These are phyloP conservation scores for Candida alai DNA, from an alignment of 805 yeast genomes.

Conservation along the genomic window DNA sequence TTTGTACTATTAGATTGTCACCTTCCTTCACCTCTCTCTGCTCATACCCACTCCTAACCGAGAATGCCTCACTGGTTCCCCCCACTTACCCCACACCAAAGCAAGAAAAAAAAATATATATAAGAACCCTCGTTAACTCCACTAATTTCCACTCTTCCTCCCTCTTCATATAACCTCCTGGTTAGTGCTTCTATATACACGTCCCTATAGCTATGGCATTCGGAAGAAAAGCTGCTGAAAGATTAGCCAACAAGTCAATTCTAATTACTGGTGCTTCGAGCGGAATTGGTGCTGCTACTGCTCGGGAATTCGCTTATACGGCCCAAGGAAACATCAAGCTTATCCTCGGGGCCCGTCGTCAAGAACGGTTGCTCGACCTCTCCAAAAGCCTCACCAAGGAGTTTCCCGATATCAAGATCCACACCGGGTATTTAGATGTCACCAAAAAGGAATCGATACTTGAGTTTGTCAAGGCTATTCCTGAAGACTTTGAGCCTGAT, in stretches of 20 bases:
- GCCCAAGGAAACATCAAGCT: constrained; percentile 34
- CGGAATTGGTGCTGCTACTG: constrained; percentile 43
- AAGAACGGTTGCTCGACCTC: constrained; percentile 22
- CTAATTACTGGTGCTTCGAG: constrained; percentile 40
- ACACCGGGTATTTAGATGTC: constrained; percentile 31
- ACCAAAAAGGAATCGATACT: constrained; percentile 21
- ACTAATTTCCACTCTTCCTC: background rate
- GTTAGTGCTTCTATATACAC: too few species aligned
- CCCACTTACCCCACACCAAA: constrained; percentile 1
- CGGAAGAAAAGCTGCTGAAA: constrained; percentile 35
- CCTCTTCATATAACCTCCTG: background rate
- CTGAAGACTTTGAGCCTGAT: constrained; percentile 34
- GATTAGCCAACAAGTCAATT: constrained; percentile 34
- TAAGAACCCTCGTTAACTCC: background rate
- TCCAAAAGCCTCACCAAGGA: constrained; percentile 20
- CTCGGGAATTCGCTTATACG: constrained; percentile 36
- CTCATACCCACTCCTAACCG: background rate
- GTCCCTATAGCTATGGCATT: constrained; percentile 29
- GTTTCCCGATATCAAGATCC: constrained; percentile 26
- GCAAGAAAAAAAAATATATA: background rate
- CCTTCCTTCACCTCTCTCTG: background rate
- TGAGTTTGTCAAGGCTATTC: constrained; percentile 27
- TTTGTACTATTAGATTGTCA: background rate
- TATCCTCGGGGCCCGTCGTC: constrained; percentile 37
- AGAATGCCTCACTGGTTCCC: too few species aligned